Evolutionary conservation across 2,329 filamentous ascomycete species (phyloP).

Genomic region (Exophiala viscosa): DNA sequence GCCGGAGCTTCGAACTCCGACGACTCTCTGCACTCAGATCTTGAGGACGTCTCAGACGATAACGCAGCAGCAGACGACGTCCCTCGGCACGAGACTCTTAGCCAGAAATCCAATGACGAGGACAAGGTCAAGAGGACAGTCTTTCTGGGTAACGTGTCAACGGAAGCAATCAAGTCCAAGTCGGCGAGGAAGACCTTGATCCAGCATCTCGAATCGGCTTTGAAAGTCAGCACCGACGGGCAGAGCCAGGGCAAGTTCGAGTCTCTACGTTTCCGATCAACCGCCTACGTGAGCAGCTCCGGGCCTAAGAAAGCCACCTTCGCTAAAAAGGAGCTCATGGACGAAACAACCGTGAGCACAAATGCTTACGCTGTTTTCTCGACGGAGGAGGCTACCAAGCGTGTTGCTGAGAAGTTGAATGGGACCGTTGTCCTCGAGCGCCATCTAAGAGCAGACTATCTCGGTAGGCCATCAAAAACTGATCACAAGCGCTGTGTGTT

Average conservation of each 20-base stretch:
- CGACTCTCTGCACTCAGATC: conserved; percentile 30
- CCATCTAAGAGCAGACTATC: conserved; percentile 84
- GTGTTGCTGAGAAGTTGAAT: conserved; percentile 74
- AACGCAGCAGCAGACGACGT: conserved; percentile 27
- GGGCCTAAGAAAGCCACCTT: conserved; percentile 93
- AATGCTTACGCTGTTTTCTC: conserved; percentile 94
- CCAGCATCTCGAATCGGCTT: conserved; percentile 72
- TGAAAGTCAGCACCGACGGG: conserved; percentile 52
- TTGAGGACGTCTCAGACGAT: conserved; percentile 25
- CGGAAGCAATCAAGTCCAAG: conserved; percentile 76
- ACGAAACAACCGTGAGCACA: conserved; percentile 83
- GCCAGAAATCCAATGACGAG: conserved; percentile 33
- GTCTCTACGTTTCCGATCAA: conserved; percentile 90
- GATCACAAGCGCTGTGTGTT: conserved; percentile 92
- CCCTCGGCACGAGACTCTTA: conserved; percentile 40
- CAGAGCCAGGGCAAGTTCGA: conserved; percentile 68
- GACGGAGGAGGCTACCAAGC: conserved; percentile 68
- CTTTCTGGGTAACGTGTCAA: conserved; percentile 88
- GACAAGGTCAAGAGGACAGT: conserved; percentile 87
- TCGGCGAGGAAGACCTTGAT: conserved; percentile 72
- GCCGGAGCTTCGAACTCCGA: conserved; percentile 35
- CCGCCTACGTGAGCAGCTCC: conserved; percentile 70
- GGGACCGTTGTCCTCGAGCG: conserved; percentile 78
- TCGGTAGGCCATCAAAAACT: conserved; percentile 77
- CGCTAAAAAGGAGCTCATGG: conserved; percentile 86